A percentile compares a stretch with the other conserved stretches of the same genome.
Evolutionary conservation across 371 early-diverging fungal genomes (phyloP).

Genomic region (Mucor circinelloides): DNA sequence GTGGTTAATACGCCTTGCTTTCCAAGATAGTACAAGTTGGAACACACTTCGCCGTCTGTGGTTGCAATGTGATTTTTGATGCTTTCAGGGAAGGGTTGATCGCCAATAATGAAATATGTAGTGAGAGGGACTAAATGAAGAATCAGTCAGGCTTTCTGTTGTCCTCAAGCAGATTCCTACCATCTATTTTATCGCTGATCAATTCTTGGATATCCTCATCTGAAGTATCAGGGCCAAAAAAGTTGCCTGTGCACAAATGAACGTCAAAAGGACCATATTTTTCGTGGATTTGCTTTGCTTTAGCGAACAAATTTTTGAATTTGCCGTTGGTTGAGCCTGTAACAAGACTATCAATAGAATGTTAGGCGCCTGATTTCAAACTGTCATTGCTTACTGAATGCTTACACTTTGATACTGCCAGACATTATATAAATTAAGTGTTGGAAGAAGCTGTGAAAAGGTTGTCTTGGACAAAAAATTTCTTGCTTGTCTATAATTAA

Average conservation of each 20-base stretch:
- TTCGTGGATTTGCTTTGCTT: slow-evolving; percentile 70
- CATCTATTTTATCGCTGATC: slow-evolving; percentile 56
- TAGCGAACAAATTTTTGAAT: slow-evolving; percentile 63
- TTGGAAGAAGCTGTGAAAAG: background rate
- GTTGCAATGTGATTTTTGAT: slow-evolving; percentile 56
- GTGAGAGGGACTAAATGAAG: slow-evolving; percentile 66
- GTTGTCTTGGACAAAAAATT: background rate
- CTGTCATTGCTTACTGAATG: background rate
- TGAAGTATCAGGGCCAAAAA: slow-evolving; percentile 60
- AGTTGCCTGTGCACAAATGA: slow-evolving; percentile 79
- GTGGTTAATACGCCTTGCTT: slow-evolving; percentile 72
- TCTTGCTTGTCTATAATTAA: background rate
- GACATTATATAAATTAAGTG: background rate
- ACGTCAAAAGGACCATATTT: slow-evolving; percentile 89
- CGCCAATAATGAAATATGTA: slow-evolving; percentile 78
- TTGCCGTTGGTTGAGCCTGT: slow-evolving; percentile 73
- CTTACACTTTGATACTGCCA: slow-evolving; percentile 22
- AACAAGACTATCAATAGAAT: slow-evolving; percentile 50
- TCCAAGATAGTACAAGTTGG: slow-evolving; percentile 75
- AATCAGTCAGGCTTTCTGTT: background rate
- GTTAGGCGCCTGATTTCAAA: background rate
- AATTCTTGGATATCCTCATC: slow-evolving; percentile 55
- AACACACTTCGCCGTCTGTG: slow-evolving; percentile 76
- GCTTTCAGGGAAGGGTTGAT: slow-evolving; percentile 57
- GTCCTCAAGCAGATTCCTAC: slow-evolving; percentile 30